phyloP scores from a whole-genome alignment of 768 basidiomycete genomes.

The Lentinula guzmanii region DNA sequence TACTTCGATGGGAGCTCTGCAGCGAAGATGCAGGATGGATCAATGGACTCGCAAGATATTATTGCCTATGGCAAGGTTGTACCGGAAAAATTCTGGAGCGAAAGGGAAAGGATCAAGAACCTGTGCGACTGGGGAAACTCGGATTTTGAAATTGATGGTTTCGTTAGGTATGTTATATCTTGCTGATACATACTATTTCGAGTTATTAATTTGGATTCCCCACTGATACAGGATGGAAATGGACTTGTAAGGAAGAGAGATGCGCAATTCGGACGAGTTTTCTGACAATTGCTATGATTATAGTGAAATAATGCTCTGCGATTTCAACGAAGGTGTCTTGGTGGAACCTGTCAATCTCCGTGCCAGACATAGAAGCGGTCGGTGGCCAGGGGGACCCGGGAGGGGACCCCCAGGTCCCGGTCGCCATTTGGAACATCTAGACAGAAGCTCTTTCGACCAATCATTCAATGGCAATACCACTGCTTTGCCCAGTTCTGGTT shows the following conservation, averaged over 20 bases:
- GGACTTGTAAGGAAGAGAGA: slow-evolving; percentile 33
- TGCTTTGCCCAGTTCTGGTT: not conserved
- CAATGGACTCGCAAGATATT: slow-evolving; percentile 43
- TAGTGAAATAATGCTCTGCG: slow-evolving; percentile 44
- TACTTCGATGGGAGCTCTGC: slow-evolving; percentile 51
- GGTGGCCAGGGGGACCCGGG: slow-evolving; percentile 2
- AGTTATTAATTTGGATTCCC: not conserved
- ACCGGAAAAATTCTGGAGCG: slow-evolving; percentile 16
- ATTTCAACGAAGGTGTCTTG: slow-evolving; percentile 34
- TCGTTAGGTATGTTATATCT: slow-evolving; percentile 27
- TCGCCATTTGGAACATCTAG: not conserved
- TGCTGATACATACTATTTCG: not conserved
- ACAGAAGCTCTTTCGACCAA: too few relatives aligned
- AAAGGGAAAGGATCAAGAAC: slow-evolving; percentile 26
- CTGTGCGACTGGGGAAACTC: slow-evolving; percentile 38
- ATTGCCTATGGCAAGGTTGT: slow-evolving; percentile 31
- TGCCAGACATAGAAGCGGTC: not conserved
- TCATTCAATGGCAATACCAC: not conserved
- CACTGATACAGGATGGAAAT: slow-evolving; percentile 38
- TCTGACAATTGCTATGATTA: not conserved
- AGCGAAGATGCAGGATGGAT: slow-evolving; percentile 31
- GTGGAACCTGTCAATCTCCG: slow-evolving; percentile 29
- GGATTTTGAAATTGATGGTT: slow-evolving; percentile 35
- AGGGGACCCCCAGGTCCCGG: not conserved
- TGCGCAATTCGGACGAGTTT: not conserved